Conservation (phyloP, 345 rosid species). For the Brassica incana region DNA sequence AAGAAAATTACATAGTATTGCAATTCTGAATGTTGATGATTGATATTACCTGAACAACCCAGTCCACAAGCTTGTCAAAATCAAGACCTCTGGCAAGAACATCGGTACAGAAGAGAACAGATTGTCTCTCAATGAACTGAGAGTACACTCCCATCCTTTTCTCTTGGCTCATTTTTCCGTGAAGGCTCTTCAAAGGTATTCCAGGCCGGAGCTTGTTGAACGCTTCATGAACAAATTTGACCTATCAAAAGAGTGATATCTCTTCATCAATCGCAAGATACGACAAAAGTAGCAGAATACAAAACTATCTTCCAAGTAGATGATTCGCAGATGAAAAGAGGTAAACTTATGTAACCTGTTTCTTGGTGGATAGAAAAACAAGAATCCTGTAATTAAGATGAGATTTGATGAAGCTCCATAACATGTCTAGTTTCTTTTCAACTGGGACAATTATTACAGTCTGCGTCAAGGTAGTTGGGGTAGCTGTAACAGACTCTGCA, state of each 20-base stretch:
- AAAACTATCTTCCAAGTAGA: not conserved
- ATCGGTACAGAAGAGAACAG: constrained; percentile 90
- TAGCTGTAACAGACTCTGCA: constrained; percentile 76
- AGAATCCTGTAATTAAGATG: constrained; percentile 80
- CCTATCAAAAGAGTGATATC: constrained; percentile 44
- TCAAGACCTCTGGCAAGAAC: constrained; percentile 97
- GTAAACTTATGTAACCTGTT: constrained; percentile 61
- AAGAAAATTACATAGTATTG: constrained; percentile 13
- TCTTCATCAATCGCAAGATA: constrained; percentile 16
- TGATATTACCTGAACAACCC: constrained; percentile 86
- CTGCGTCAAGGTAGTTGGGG: constrained; percentile 78
- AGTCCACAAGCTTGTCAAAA: constrained; percentile 88
- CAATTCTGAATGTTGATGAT: constrained; percentile 1
- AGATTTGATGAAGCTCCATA: constrained; percentile 88
- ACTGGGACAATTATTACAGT: constrained; percentile 83
- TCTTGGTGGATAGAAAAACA: constrained; percentile 88
- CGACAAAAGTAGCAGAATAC: not conserved
- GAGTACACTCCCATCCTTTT: constrained; percentile 79
- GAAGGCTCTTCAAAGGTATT: constrained; percentile 86
- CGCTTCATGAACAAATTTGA: constrained; percentile 88
- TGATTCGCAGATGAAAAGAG: not conserved
- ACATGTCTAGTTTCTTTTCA: constrained; percentile 83
- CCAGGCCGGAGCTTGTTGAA: constrained; percentile 96
- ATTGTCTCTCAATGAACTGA: constrained; percentile 72
- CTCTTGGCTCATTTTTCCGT: constrained; percentile 96